Base-by-base conservation (phyloP, 2,329 filamentous ascomycete genomes). In the Penicillium crustosum region DNA sequence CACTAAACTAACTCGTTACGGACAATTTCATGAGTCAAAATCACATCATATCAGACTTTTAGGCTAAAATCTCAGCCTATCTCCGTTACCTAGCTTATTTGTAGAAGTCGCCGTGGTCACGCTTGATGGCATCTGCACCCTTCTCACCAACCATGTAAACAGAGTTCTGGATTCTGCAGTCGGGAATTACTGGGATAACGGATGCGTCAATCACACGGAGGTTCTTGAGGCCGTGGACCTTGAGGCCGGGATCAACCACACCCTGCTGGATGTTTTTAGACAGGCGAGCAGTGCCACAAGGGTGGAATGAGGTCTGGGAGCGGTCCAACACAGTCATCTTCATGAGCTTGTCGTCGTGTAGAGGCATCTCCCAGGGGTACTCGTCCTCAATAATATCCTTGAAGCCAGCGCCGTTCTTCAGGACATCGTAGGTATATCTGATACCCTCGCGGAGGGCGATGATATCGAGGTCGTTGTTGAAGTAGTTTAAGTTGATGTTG, bases 341-440 rank as follows among this genome's bases (percentile, higher is more conserved):
- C 84, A 87, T 87, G 2, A 74, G 79, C 56, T 81, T 79, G 51
- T 87, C 83, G 1, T 77, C 78, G 13, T 82, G 66, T 2, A 81
- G 75, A 0, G 84, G 84, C 82, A 87, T 85, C 0, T 78, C 72
- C 83, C 83, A 87, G 0, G 85, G 85, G 66, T 86, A 88, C 77
- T 76, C 73, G 8, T 49, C 61, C 6, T 62, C 60, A 21, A 76
- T 60, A 21, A 76, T 61, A 49, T 76, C 74, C 62, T 75, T 83
- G 71, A 87, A 81, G 1, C 80, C 83, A 1, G 82, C 80, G 1
- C 84, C 84, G 8, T 79, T 81, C 42, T 75, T 82, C 2, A 88
- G 64, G n/a, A 87, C 73, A 61, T 87, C 83, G 41, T 76, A 81
- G 8, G 76, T 75, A 67, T 77, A 84, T 17, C 82, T 77, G 21